A percentile compares a stretch with the other conserved stretches of the same genome.
Conservation (phyloP, 2,329 filamentous ascomycete species). For the Cadophora sp. region DNA sequence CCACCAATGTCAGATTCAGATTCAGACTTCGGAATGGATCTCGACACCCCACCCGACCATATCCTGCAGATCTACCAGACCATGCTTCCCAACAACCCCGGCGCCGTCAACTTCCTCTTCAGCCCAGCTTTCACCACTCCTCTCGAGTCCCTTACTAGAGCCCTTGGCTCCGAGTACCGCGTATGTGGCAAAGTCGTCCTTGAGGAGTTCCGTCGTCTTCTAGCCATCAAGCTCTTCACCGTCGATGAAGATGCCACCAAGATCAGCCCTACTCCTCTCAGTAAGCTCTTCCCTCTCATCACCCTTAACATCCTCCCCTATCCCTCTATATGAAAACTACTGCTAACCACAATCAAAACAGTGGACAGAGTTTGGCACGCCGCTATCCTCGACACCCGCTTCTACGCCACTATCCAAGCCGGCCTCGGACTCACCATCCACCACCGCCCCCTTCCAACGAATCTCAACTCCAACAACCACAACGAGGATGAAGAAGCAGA, state of each 20-base stretch:
- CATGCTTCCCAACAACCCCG: conserved; percentile 11
- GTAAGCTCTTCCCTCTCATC: neutral
- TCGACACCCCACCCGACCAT: neutral
- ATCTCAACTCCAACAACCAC: too few relatives aligned
- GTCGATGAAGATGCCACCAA: conserved; percentile 19
- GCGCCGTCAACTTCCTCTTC: conserved; percentile 15
- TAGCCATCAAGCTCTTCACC: conserved; percentile 24
- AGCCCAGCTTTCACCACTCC: neutral
- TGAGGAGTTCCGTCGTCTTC: conserved; percentile 25
- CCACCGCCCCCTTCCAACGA: conserved; percentile 16
- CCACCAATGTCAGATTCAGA: neutral
- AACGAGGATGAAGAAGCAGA: neutral
- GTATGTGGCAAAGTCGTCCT: neutral
- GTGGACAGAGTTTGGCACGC: conserved; percentile 30
- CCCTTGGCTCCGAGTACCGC: neutral
- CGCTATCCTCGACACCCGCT: conserved; percentile 25
- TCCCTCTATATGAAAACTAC: neutral
- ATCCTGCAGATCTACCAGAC: neutral
- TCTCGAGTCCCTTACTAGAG: neutral
- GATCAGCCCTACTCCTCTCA: conserved; percentile 24
- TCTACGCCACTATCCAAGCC: conserved; percentile 23
- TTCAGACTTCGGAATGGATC: neutral
- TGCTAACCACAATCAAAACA: neutral
- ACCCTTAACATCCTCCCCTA: neutral
- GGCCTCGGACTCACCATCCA: conserved; percentile 20